phyloP scores from a whole-genome alignment of 2,329 filamentous ascomycete genomes.

The Pseudogymnoascus destructans region DNA sequence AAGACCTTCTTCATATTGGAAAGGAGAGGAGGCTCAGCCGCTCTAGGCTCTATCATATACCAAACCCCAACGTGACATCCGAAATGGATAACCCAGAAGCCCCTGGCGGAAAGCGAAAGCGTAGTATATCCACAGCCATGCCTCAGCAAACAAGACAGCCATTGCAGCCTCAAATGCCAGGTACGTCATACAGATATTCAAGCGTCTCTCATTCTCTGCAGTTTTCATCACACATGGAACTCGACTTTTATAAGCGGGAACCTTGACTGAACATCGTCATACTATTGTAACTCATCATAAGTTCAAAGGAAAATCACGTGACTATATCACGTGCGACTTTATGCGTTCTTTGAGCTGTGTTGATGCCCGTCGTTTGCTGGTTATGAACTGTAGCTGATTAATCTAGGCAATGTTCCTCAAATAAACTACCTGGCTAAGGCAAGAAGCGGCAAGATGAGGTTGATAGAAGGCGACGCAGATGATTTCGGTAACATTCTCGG shows the following conservation, averaged over 20 bases:
- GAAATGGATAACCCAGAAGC: constrained; percentile 2
- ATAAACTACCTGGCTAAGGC: constrained; percentile 42
- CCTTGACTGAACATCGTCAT: neutral
- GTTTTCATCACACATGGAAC: neutral
- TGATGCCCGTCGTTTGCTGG: neutral
- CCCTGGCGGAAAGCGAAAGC: neutral
- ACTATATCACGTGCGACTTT: neutral
- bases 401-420: constrained; percentile 25
- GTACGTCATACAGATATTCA: neutral
- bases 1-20: neutral
- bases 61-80: neutral
- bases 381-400: neutral
- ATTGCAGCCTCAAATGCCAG: neutral
- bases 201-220: neutral
- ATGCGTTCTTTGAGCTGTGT: neutral
- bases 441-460: constrained; percentile 32
- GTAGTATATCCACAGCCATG: constrained; percentile 4
- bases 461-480: constrained; percentile 46
- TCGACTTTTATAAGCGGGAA: neutral
- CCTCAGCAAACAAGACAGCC: constrained; percentile 5
- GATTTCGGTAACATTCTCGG: constrained; percentile 60
- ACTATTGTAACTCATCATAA: constrained; percentile 2
- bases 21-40: neutral
- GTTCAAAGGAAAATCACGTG: neutral
- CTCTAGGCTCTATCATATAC: neutral